Evolutionary conservation across 306 rosid species (phyloP).

Genomic region (Dryas alaskensis): DNA sequence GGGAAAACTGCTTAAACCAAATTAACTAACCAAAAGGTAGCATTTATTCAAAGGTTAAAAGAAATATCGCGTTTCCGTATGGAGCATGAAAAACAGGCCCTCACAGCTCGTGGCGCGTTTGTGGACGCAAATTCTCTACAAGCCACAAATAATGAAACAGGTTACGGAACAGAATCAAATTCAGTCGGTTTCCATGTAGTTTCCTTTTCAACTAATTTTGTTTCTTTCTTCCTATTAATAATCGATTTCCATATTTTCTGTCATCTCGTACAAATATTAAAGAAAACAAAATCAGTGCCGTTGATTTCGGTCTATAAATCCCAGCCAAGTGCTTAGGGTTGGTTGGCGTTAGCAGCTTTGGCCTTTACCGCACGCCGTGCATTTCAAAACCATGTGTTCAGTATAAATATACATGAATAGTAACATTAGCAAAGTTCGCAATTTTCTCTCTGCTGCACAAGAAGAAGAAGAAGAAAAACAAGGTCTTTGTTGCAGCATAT

Average conservation of each 20-base stretch:
- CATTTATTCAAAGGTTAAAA: too few relatives aligned
- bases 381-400: background rate
- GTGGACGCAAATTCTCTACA: conserved; percentile 11
- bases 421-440: background rate
- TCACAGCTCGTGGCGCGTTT: background rate
- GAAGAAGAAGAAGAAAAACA: background rate
- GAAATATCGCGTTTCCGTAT: background rate
- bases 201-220: background rate
- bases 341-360: background rate
- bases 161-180: conserved; percentile 16
- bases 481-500: background rate
- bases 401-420: background rate
- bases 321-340: conserved; percentile 15
- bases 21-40: too few relatives aligned
- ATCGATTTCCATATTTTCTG: background rate
- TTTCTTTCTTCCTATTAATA: background rate
- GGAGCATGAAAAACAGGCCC: background rate
- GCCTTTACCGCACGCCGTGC: conserved; percentile 24
- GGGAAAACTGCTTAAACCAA: too few relatives aligned
- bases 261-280: background rate
- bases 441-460: background rate
- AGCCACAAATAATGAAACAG: too few relatives aligned
- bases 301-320: conserved; percentile 16
- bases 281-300: conserved; percentile 9
- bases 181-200: background rate